Percentiles rank a stretch among this genome's conserved stretches.
These are phyloP conservation scores for Thielaviopsis musarum DNA, from an alignment of 2,329 filamentous ascomycete species.

Conservation along the genomic window DNA sequence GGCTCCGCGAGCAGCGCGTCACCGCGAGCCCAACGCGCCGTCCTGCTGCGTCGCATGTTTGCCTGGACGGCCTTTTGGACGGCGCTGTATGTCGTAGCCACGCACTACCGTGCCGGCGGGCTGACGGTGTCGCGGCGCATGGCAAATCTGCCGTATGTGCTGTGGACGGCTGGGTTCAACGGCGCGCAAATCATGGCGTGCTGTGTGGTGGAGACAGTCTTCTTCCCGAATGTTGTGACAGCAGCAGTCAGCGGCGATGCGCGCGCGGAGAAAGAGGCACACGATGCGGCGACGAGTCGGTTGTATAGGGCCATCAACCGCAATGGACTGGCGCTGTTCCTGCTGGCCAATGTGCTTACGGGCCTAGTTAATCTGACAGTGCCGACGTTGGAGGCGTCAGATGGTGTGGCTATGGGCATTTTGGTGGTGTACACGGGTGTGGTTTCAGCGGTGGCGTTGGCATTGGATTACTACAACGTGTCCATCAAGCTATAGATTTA, in stretches of 20 bases:
- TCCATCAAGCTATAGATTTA: conserved; percentile 53
- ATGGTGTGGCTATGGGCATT: conserved; percentile 51
- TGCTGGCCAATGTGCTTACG: conserved; percentile 78
- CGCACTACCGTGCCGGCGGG: conserved; percentile 51
- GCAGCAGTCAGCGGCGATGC: conserved; percentile 16
- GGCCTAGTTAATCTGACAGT: conserved; percentile 78
- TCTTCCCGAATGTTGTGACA: conserved; percentile 46
- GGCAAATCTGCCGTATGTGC: conserved; percentile 82
- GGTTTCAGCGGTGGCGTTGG: conserved; percentile 51
- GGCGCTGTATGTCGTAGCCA: conserved; percentile 52
- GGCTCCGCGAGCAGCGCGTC: conserved; percentile 18
- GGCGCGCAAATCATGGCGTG: conserved; percentile 65
- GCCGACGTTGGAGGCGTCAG: conserved; percentile 58
- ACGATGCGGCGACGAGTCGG: conserved; percentile 55
- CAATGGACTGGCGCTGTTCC: conserved; percentile 72
- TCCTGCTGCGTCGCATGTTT: conserved; percentile 45
- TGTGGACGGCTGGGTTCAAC: conserved; percentile 91
- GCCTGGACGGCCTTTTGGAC: conserved; percentile 53
- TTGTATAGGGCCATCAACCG: conserved; percentile 75
- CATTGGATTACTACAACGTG: conserved; percentile 46
- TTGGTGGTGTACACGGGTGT: conserved; percentile 54
- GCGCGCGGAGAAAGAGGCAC: conserved; percentile 40
- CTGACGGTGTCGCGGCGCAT: conserved; percentile 71
- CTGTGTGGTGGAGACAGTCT: conserved; percentile 56
- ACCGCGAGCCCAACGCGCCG: conserved; percentile 29